phyloP scores from a whole-genome alignment of 208 protist genomes.

The Balamuthia mandrillaris region DNA sequence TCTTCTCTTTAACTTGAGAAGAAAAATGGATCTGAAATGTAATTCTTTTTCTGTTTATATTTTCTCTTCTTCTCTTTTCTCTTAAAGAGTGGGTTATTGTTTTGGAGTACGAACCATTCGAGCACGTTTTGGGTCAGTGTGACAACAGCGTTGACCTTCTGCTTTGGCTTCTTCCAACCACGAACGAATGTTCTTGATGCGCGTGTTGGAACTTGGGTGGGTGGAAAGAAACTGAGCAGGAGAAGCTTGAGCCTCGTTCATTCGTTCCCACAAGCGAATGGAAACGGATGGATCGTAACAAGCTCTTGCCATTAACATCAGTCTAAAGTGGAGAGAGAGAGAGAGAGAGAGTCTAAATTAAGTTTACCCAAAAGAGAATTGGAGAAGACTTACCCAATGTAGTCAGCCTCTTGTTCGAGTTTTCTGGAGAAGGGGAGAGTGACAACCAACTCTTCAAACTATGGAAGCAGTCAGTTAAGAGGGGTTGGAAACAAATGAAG shows the following conservation, averaged over 20 bases:
- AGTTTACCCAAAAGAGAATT: not conserved
- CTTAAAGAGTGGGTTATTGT: too few relatives aligned
- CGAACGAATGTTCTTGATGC: not conserved
- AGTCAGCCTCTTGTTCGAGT: slow-evolving; percentile 11
- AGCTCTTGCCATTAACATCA: slow-evolving; percentile 9
- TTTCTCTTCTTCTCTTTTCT: too few relatives aligned
- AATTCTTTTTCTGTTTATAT: too few relatives aligned
- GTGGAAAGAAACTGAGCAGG: slow-evolving; percentile 15
- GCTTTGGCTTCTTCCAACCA: slow-evolving; percentile 4
- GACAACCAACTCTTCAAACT: not conserved
- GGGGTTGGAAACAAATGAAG: not conserved
- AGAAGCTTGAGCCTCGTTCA: not conserved
- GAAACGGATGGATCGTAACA: not conserved
- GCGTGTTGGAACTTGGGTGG: not conserved
- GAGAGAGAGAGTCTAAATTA: not conserved
- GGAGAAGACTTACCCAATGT: slow-evolving; percentile 18
- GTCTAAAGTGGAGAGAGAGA: too few relatives aligned
- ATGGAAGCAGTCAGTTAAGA: not conserved
- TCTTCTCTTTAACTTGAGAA: too few relatives aligned
- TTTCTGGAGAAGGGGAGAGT: slow-evolving; percentile 7
- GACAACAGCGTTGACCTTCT: too few relatives aligned
- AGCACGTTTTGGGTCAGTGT: too few relatives aligned
- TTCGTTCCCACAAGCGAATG: not conserved
- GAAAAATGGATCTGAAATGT: too few relatives aligned
- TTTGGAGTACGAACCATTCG: too few relatives aligned